A percentile compares a stretch with the other conserved stretches of the same genome.
Evolutionary conservation across 345 rosid species (phyloP).

Genomic region (Kernera saxatilis): DNA sequence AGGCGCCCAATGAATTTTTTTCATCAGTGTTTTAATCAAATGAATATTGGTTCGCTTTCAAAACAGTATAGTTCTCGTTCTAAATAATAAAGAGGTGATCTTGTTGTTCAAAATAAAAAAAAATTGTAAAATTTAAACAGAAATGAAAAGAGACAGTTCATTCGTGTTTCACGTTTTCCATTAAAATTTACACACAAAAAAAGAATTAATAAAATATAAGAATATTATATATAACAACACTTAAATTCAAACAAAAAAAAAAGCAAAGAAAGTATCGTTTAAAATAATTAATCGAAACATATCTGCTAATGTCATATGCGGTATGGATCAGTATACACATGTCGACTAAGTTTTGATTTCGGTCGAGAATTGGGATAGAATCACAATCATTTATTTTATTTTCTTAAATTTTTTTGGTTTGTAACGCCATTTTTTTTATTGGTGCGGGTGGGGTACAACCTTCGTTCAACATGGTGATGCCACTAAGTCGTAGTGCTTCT

Average conservation of each 20-base stretch:
- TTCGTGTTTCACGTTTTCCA: background rate
- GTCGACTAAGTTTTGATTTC: conserved; percentile 20
- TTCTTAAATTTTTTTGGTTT: background rate
- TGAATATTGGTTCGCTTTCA: too few relatives aligned
- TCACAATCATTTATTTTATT: background rate
- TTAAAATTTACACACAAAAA: background rate
- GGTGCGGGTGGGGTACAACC: conserved; percentile 33
- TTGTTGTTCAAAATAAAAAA: too few relatives aligned
- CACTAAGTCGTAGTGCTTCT: conserved; percentile 32
- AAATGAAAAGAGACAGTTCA: background rate
- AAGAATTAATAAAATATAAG: background rate
- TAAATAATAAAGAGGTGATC: too few relatives aligned
- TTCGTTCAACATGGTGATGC: conserved; percentile 20
- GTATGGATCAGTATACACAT: conserved; percentile 14
- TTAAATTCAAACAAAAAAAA: background rate
- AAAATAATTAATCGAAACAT: background rate
- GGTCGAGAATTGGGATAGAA: conserved; percentile 16
- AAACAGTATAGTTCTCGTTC: too few relatives aligned
- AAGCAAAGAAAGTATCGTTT: background rate
- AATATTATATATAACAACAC: background rate
- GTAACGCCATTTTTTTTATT: background rate
- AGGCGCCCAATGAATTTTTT: too few relatives aligned
- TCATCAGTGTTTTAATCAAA: too few relatives aligned
- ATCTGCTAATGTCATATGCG: conserved; percentile 12
- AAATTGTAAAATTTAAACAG: too few relatives aligned